A percentile compares a stretch with the other conserved stretches of the same genome.
Conservation (phyloP, 1,284 basidiomycete species). For the Spongispora temasekensis region DNA sequence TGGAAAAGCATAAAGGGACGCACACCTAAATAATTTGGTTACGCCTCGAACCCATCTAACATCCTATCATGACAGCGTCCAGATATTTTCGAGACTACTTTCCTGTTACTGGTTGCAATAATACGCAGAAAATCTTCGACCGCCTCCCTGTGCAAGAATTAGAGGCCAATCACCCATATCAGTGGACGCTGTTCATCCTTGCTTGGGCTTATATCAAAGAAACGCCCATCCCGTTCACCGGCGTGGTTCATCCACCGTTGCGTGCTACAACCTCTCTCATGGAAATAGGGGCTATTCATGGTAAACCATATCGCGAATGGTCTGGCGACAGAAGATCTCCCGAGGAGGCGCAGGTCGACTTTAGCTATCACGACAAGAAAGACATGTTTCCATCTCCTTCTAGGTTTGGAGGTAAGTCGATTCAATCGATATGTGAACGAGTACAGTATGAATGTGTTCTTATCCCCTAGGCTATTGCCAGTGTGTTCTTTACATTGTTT, state of each 20-base stretch:
- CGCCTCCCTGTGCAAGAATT: slow-evolving; percentile 24
- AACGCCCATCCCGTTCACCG: slow-evolving; percentile 15
- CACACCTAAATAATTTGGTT: too few species aligned
- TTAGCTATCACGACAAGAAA: slow-evolving; percentile 20
- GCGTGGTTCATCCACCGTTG: slow-evolving; percentile 16
- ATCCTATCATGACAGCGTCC: slow-evolving; percentile 48
- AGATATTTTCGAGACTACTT: slow-evolving; percentile 34
- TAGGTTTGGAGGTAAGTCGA: slow-evolving; percentile 25
- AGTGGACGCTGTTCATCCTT: slow-evolving; percentile 77
- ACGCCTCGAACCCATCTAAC: background rate
- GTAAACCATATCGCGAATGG: slow-evolving; percentile 26
- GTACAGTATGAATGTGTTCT: background rate
- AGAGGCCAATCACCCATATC: slow-evolving; percentile 30
- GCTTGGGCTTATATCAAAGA: slow-evolving; percentile 86
- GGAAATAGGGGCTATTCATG: slow-evolving; percentile 26
- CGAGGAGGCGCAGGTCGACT: slow-evolving; percentile 16
- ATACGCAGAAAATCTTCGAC: slow-evolving; percentile 13
- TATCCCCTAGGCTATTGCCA: slow-evolving; percentile 27
- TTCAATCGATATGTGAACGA: background rate
- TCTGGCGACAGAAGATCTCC: slow-evolving; percentile 19
- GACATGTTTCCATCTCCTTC: slow-evolving; percentile 23
- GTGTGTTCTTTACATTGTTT: slow-evolving; percentile 8
- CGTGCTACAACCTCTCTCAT: slow-evolving; percentile 12
- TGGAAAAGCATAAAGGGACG: too few species aligned
- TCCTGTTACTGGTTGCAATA: slow-evolving; percentile 18